These are phyloP conservation scores for Emmonsiellopsis sp. DNA, from an alignment of 2,329 filamentous ascomycete genomes.

Conservation along the genomic window DNA sequence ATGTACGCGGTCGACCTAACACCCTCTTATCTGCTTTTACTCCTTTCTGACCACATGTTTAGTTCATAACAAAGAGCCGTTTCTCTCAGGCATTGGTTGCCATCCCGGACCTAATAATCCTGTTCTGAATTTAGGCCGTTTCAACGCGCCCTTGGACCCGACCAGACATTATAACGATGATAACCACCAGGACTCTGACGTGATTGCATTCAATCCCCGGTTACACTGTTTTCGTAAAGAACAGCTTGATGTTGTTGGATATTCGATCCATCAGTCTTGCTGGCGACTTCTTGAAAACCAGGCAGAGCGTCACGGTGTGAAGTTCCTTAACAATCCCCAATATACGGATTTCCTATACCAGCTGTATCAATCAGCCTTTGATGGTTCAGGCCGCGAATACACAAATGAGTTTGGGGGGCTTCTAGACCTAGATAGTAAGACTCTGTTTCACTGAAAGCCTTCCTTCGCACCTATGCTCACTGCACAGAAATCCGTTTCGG, in stretches of 20 bases:
- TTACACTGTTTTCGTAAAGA: not conserved
- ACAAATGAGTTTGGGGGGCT: not conserved
- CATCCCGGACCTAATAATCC: not conserved
- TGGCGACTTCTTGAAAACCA: not conserved
- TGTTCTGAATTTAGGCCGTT: not conserved
- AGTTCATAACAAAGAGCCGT: not conserved
- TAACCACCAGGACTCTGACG: not conserved
- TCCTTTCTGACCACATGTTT: not conserved
- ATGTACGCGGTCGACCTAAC: no score
- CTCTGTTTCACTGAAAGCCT: not conserved
- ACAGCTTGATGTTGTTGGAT: not conserved
- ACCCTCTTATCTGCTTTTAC: no score
- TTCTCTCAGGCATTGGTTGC: not conserved
- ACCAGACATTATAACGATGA: conserved; percentile 1
- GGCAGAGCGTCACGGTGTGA: not conserved
- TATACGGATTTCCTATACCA: conserved; percentile 1
- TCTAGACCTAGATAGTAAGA: not conserved
- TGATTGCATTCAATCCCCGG: not conserved
- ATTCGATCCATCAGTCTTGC: not conserved
- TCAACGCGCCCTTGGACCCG: not conserved
- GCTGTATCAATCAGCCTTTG: not conserved
- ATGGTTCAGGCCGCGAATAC: not conserved
- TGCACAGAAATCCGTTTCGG: not conserved
- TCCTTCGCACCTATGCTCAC: not conserved
- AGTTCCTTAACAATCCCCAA: not conserved